Evolutionary conservation across 345 rosid genomes (phyloP).

Genomic region (Laguncularia racemosa): DNA sequence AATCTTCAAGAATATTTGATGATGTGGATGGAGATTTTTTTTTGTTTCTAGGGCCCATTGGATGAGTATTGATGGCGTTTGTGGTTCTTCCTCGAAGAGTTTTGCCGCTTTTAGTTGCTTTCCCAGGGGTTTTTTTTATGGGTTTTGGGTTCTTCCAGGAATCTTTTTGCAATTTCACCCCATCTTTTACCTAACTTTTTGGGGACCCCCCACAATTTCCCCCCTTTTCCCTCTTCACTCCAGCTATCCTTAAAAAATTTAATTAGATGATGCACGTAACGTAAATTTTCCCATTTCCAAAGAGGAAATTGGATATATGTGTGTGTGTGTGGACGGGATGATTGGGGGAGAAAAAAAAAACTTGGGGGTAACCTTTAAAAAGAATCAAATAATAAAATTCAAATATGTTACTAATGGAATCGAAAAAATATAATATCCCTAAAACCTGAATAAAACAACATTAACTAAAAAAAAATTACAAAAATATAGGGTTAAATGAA

Average conservation of each 20-base stretch:
- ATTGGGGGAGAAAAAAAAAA: no score
- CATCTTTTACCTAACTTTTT: conserved; percentile 71
- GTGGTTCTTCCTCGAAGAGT: conserved; percentile 59
- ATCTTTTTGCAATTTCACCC: conserved; percentile 93
- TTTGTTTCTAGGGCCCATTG: background rate
- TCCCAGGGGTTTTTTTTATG: conserved; percentile 95
- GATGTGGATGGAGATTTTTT: conserved; percentile 21
- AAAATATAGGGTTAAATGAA: no score
- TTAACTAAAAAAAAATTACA: no score
- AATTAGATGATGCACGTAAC: background rate
- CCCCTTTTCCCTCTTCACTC: conserved; percentile 88
- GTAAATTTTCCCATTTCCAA: no score
- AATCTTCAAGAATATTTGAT: conserved; percentile 69
- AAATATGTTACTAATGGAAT: no score
- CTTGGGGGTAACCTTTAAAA: no score
- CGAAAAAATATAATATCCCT: no score
- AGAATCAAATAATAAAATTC: no score
- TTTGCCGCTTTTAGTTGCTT: conserved; percentile 74
- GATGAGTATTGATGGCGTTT: conserved; percentile 23
- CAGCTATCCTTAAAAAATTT: conserved; percentile 82
- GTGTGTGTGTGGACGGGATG: no score
- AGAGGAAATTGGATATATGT: no score
- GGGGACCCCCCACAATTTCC: conserved; percentile 61
- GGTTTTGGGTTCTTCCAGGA: conserved; percentile 87
- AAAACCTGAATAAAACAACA: no score